These are phyloP conservation scores for Tulasnella sp. DNA, from an alignment of 768 basidiomycete genomes.

Conservation along the genomic window DNA sequence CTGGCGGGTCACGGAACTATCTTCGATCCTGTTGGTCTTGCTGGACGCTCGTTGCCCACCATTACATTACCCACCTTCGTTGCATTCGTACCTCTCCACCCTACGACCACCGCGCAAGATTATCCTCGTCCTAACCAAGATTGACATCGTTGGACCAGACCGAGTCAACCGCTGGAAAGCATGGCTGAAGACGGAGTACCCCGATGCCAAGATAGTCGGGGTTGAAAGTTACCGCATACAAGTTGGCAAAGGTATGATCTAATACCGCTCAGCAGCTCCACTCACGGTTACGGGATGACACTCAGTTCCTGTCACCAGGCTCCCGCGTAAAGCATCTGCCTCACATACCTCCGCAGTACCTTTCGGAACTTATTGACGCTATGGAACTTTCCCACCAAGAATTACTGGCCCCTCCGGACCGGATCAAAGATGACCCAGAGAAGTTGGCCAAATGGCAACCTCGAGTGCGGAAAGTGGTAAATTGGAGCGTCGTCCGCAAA, in stretches of 20 bases:
- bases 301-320: constrained; percentile 26
- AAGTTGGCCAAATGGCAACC: constrained; percentile 62
- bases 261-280: not conserved
- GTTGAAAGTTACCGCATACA: constrained; percentile 65
- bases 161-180: constrained; percentile 63
- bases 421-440: constrained; percentile 48
- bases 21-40: constrained; percentile 81
- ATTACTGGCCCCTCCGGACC: constrained; percentile 63
- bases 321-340: constrained; percentile 47
- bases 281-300: not conserved
- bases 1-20: constrained; percentile 92
- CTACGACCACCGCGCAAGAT: constrained; percentile 43
- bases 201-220: constrained; percentile 58
- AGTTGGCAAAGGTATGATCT: not conserved
- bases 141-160: constrained; percentile 72
- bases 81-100: constrained; percentile 56
- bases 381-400: constrained; percentile 64
- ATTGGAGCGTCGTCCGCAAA: constrained; percentile 66
- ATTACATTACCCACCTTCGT: constrained; percentile 79
- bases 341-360: constrained; percentile 61
- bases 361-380: constrained; percentile 59
- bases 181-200: constrained; percentile 55
- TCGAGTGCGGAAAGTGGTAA: constrained; percentile 57
- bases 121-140: constrained; percentile 81
- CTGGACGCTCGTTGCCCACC: constrained; percentile 87